These are phyloP conservation scores for Malassezia obtusa DNA, from an alignment of 1,284 basidiomycete species.

Conservation along the genomic window DNA sequence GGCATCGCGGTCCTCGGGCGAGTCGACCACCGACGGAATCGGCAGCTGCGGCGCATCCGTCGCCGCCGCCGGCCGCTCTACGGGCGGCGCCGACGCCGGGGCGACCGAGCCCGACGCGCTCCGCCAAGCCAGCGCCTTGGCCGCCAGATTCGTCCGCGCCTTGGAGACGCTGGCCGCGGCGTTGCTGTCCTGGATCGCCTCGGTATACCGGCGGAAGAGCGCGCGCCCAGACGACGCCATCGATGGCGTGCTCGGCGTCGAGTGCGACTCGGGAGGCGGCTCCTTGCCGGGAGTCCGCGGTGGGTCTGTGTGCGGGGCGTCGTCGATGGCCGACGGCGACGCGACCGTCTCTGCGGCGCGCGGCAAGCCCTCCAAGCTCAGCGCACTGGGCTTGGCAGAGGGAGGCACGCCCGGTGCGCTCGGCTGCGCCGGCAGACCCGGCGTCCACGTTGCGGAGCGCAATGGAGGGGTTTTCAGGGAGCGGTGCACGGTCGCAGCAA, in stretches of 20 bases:
- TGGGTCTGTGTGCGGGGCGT: not conserved
- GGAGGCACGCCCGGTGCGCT: no score
- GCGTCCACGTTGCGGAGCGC: not conserved
- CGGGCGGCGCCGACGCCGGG: not conserved
- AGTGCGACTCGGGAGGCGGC: not conserved
- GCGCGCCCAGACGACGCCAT: not conserved
- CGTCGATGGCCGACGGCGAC: no score
- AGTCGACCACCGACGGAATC: conserved; percentile 7
- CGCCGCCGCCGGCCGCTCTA: no score
- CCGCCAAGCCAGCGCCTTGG: conserved; percentile 30
- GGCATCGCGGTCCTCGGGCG: conserved; percentile 1
- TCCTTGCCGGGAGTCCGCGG: not conserved
- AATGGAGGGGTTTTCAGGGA: conserved; percentile 3
- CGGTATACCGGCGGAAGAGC: conserved; percentile 29
- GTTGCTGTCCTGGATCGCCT: conserved; percentile 41
- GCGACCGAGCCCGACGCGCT: no score
- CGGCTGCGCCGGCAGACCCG: not conserved
- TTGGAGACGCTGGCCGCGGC: conserved; percentile 42
- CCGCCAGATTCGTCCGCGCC: conserved; percentile 39
- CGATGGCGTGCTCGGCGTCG: not conserved
- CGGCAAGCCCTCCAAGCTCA: no score
- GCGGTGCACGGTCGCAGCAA: conserved; percentile 11
- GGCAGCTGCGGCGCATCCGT: conserved; percentile 6
- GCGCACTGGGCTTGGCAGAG: no score
- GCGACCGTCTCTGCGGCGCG: no score